Evolutionary conservation across 192 early-diverging fungal genomes (phyloP).

Genomic region (Dissophora globulifera): DNA sequence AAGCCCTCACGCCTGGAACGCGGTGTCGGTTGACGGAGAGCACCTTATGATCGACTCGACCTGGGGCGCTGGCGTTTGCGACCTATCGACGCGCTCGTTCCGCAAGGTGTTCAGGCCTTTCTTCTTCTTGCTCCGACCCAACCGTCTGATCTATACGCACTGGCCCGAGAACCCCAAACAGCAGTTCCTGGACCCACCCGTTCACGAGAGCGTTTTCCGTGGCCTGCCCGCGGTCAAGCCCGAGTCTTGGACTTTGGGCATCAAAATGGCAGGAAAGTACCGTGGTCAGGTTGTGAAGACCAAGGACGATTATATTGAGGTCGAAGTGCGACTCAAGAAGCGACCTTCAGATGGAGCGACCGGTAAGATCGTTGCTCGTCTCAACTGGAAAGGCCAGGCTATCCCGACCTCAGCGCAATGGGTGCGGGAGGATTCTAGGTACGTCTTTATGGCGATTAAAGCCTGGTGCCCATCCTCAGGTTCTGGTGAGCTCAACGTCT

Average conservation of each 20-base stretch:
- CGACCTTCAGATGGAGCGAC: slow-evolving; percentile 32
- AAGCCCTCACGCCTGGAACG: slow-evolving; percentile 67
- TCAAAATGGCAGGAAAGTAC: slow-evolving; percentile 36
- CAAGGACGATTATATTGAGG: slow-evolving; percentile 39
- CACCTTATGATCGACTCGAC: slow-evolving; percentile 67
- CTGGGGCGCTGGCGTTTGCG: slow-evolving; percentile 65
- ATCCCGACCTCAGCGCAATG: slow-evolving; percentile 27
- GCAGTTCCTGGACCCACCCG: slow-evolving; percentile 60
- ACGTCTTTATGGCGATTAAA: slow-evolving; percentile 42
- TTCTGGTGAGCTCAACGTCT: slow-evolving; percentile 40
- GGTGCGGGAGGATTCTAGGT: slow-evolving; percentile 31
- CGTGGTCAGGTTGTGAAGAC: slow-evolving; percentile 36
- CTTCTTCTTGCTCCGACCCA: slow-evolving; percentile 65
- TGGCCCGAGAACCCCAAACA: slow-evolving; percentile 61
- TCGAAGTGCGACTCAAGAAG: slow-evolving; percentile 45
- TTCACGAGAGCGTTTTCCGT: slow-evolving; percentile 58
- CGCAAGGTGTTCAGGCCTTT: slow-evolving; percentile 60
- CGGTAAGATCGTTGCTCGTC: slow-evolving; percentile 42
- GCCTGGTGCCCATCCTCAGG: slow-evolving; percentile 38
- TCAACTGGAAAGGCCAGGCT: slow-evolving; percentile 52
- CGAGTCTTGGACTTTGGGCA: slow-evolving; percentile 46
- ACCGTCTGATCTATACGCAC: slow-evolving; percentile 66
- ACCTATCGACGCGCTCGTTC: slow-evolving; percentile 44
- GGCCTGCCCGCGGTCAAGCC: slow-evolving; percentile 53
- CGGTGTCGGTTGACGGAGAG: slow-evolving; percentile 59